Percentiles rank a stretch among this genome's conserved stretches.
Evolutionary conservation across 2,329 filamentous ascomycete genomes (phyloP).

Genomic region (Zymoseptoria tritici): DNA sequence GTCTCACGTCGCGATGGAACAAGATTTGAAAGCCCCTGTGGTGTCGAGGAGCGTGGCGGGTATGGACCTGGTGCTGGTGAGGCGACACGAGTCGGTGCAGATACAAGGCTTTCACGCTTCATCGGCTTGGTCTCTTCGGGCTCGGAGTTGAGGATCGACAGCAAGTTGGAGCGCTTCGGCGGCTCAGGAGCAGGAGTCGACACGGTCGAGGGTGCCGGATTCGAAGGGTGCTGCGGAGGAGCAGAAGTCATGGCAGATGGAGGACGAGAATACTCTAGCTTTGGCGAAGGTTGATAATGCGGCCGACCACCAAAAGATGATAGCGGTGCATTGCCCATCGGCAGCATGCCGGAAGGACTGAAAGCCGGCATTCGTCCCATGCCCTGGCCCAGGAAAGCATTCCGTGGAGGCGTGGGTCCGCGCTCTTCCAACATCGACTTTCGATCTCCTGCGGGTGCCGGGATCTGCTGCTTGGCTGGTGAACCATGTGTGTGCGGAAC

Average conservation of each 20-base stretch:
- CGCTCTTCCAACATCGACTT: conserved; percentile 26
- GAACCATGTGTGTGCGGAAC: conserved; percentile 22
- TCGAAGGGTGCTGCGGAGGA: conserved; percentile 12
- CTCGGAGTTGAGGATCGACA: conserved; percentile 30
- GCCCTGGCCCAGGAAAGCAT: conserved; percentile 10
- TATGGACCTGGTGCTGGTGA: conserved; percentile 18
- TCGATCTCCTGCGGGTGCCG: conserved; percentile 19
- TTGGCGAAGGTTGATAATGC: conserved; percentile 25
- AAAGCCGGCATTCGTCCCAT: conserved; percentile 14
- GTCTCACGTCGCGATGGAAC: conserved; percentile 18
- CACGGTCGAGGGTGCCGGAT: conserved; percentile 18
- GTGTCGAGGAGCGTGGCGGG: conserved; percentile 6
- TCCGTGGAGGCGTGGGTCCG: conserved; percentile 21
- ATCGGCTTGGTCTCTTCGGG: conserved; percentile 20
- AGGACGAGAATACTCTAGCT: conserved; percentile 26
- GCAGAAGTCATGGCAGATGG: conserved; percentile 20
- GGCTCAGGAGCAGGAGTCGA: conserved; percentile 25
- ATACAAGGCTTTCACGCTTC: conserved; percentile 26
- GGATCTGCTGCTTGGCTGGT: conserved; percentile 19
- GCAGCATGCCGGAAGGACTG: conserved; percentile 1
- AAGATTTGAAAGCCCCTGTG: conserved; percentile 15
- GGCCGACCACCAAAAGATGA: conserved; percentile 15
- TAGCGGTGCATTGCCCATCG: conserved; percentile 13
- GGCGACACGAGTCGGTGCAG: conserved; percentile 19
- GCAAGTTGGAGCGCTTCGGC: conserved; percentile 32